Evolutionary conservation across 2,329 filamentous ascomycete genomes (phyloP), one percentile per base, ranked within the genome.

Genomic region (Huntiella bhutanensis): DNA sequence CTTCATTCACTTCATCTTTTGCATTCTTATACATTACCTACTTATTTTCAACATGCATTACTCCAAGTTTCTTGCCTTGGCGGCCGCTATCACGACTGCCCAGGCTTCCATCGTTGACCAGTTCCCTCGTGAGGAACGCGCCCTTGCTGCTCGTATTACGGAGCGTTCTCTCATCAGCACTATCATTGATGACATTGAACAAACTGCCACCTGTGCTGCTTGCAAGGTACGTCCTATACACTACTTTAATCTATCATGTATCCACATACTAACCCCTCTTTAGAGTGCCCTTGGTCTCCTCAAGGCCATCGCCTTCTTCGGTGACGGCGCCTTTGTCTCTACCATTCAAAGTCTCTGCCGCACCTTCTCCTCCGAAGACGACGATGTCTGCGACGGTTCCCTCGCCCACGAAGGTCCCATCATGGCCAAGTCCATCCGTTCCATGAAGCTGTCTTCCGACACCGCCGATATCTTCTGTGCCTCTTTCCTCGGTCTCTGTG

Each of bases 371-470:
- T 57, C 62, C 34, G 64, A 71, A 53, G 71, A 75, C 46, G 54
- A 59, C 28, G 72, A 76, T 54, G 71, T 76, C 19, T 76, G 73
- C 48, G 59, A 63, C 2, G 73, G 72, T 4, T 59, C 67, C 6
- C 62, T 75, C 22, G 60, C 58, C 4, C 61, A 63, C 1, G 70
- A 76, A 54, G 71, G 68, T 0, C 70, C 71, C 2, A 67, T 73
- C 45, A 56, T 74, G 22, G 68, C 70, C 32, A 60, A 66, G 35
- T 62, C 62, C 6, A 55, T 76, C 8, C 62, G 67, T 34, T 58
- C 64, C 8, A 63, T 75, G 52, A 56, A 54, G 4, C 55, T 73
- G 15, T 63, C 64, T 1, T 71, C 70, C 7, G 63, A 62, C 47
- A 68, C 69, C 0, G 65, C 71, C 15, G 56, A 67, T 28, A 59